Percentiles rank a stretch among this genome's conserved stretches.
phyloP scores from a whole-genome alignment of 306 rosid species.

The Cicer cuneatum region DNA sequence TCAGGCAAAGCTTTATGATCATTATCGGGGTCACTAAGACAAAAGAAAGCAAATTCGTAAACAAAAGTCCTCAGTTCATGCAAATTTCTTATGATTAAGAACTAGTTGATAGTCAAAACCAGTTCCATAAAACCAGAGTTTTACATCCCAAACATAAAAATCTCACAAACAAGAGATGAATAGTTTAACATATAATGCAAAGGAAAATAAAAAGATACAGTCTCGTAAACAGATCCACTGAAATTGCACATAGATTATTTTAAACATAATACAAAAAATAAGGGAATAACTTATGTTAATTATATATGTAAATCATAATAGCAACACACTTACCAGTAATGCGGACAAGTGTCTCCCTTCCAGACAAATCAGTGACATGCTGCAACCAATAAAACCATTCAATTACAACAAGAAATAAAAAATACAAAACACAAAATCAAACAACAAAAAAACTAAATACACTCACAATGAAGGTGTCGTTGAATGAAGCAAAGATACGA shows the following conservation, averaged over 20 bases:
- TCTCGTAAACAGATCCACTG: neutral
- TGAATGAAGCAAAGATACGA: constrained; percentile 76
- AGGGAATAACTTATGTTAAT: neutral
- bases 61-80: neutral
- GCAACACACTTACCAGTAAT: constrained; percentile 64
- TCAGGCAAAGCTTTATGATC: no score
- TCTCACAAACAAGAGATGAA: neutral
- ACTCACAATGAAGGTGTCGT: constrained; percentile 84
- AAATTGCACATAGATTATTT: neutral
- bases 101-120: neutral
- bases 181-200: neutral
- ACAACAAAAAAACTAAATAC: no score
- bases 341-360: constrained; percentile 84
- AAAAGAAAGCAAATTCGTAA: neutral
- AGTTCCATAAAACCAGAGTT: neutral
- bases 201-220: no score
- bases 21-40: neutral
- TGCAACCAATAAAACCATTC: constrained; percentile 41
- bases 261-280: neutral
- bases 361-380: constrained; percentile 88
- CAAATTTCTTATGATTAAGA: neutral
- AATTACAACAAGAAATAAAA: neutral
- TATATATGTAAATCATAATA: neutral
- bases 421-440: neutral
- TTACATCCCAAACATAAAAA: neutral